A percentile compares a stretch with the other conserved stretches of the same genome.
Conservation (phyloP, 2,329 filamentous ascomycete species). For the Lecanosticta acicola region DNA sequence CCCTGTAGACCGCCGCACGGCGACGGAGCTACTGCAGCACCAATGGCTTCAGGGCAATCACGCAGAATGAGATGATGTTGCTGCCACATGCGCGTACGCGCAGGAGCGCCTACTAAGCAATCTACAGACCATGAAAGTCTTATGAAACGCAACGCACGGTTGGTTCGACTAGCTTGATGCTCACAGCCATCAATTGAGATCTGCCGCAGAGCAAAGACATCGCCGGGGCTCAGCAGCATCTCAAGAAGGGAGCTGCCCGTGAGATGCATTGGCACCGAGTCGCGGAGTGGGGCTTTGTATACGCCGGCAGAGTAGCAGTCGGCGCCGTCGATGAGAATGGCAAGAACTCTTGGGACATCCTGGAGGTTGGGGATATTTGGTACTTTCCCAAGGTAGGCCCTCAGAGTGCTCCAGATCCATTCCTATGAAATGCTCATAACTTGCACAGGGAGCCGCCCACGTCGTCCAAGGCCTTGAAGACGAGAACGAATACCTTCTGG, state of each 20-base stretch:
- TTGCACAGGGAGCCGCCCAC: conserved; percentile 50
- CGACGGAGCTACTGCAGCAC: too few relatives aligned
- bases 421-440: too few relatives aligned
- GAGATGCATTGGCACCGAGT: conserved; percentile 60
- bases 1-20: too few relatives aligned
- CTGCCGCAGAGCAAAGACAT: conserved; percentile 61
- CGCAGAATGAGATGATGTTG: too few relatives aligned
- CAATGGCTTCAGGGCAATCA: too few relatives aligned
- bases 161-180: too few relatives aligned
- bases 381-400: conserved; percentile 36
- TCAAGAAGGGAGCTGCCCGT: conserved; percentile 60
- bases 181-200: too few relatives aligned
- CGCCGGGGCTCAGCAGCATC: conserved; percentile 61
- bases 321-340: conserved; percentile 50
- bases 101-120: too few relatives aligned
- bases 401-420: not conserved
- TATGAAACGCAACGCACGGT: too few relatives aligned
- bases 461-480: conserved; percentile 60
- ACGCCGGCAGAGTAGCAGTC: conserved; percentile 51
- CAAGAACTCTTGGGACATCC: conserved; percentile 44
- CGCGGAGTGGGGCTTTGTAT: conserved; percentile 49
- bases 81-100: too few relatives aligned
- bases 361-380: conserved; percentile 35
- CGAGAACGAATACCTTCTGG: conserved; percentile 58
- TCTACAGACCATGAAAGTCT: too few relatives aligned